phyloP scores from a whole-genome alignment of 192 early-diverging fungal genomes.

The Umbelopsis sp. region DNA sequence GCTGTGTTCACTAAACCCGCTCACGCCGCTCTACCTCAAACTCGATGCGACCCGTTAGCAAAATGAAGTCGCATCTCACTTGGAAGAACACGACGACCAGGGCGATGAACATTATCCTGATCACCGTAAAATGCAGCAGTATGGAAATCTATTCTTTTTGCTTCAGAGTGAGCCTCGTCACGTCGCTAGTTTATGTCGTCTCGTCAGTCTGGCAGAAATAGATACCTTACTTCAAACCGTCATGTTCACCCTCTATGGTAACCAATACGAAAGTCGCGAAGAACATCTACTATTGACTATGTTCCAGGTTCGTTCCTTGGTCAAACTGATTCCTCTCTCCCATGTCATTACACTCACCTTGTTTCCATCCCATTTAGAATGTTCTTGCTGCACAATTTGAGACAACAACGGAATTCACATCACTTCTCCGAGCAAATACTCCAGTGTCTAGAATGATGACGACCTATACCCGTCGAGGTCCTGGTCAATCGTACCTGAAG shows the following conservation, averaged over 20 bases:
- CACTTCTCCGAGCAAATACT: conserved; percentile 96
- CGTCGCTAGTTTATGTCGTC: conserved; percentile 79
- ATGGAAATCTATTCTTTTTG: conserved; percentile 91
- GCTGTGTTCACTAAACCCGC: too few species aligned
- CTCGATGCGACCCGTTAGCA: conserved; percentile 52
- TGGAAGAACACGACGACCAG: conserved; percentile 62
- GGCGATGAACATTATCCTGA: conserved; percentile 55
- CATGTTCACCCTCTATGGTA: conserved; percentile 94
- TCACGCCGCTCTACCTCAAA: too few species aligned
- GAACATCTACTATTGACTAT: conserved; percentile 92
- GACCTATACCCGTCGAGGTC: conserved; percentile 91
- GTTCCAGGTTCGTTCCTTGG: conserved; percentile 75
- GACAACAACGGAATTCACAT: conserved; percentile 83
- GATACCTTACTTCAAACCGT: conserved; percentile 90
- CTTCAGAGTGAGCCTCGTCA: conserved; percentile 88
- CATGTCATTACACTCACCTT: conserved; percentile 17
- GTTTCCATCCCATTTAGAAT: conserved; percentile 31
- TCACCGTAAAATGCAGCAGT: conserved; percentile 79
- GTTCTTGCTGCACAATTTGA: conserved; percentile 93
- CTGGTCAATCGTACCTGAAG: conserved; percentile 92
- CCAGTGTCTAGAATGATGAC: conserved; percentile 99
- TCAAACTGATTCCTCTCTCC: background rate
- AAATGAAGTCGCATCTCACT: conserved; percentile 70
- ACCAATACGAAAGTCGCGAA: conserved; percentile 94
- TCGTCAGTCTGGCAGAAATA: conserved; percentile 86